Conservation (phyloP, 2,329 filamentous ascomycete species). For the Trichoderma sp. region DNA sequence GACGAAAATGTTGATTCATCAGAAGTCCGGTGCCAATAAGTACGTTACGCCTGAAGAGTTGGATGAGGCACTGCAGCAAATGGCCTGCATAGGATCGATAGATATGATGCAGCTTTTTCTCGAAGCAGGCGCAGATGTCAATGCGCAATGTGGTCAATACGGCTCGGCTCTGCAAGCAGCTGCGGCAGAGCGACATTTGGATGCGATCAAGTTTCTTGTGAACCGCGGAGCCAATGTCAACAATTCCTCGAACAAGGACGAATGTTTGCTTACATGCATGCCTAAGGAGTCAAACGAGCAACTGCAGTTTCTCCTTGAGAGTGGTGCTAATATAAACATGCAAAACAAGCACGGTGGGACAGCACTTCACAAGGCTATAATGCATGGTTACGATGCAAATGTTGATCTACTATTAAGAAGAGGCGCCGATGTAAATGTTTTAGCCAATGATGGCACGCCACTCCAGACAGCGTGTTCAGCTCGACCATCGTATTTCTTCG, state of each 20-base stretch:
- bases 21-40: not conserved
- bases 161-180: not conserved
- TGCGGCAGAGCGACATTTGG: fast-evolving
- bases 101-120: not conserved
- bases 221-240: not conserved
- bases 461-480: not conserved
- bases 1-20: not conserved
- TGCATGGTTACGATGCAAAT: fast-evolving
- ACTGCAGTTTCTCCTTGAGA: not conserved
- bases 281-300: no score
- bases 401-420: not conserved
- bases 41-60: not conserved
- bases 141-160: not conserved
- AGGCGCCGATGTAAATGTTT: not conserved
- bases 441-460: not conserved
- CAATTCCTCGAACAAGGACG: not conserved
- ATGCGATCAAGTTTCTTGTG: not conserved
- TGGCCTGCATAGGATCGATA: not conserved
- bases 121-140: not conserved
- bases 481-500: no score
- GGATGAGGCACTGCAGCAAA: not conserved
- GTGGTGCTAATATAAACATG: not conserved
- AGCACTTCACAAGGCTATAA: not conserved
- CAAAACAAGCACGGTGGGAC: not conserved
- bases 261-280: not conserved